These are phyloP conservation scores for Globisporangium lucens DNA, from an alignment of 352 stramenopile species.

Conservation along the genomic window DNA sequence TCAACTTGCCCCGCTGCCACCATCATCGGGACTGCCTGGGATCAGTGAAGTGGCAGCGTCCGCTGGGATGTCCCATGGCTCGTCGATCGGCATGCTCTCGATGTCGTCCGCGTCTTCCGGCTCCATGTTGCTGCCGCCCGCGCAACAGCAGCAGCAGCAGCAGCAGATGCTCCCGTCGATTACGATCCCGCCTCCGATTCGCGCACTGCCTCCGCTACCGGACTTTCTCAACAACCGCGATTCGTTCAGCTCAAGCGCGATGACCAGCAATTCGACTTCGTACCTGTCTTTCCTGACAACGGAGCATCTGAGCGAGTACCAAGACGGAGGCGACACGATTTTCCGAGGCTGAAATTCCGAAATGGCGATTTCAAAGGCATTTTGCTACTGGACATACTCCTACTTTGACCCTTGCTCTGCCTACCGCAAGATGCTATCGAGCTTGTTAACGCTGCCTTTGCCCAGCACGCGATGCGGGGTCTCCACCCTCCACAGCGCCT, in stretches of 20 bases:
- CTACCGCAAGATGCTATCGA: slow-evolving; percentile 76
- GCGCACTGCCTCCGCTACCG: slow-evolving; percentile 49
- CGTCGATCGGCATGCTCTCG: slow-evolving; percentile 19
- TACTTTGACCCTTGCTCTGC: not conserved
- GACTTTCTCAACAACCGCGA: slow-evolving; percentile 68
- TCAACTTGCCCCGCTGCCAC: slow-evolving; percentile 8
- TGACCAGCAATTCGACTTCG: slow-evolving; percentile 20
- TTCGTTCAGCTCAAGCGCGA: slow-evolving; percentile 44
- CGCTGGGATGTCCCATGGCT: not conserved
- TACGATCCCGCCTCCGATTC: slow-evolving; percentile 37
- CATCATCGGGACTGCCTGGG: slow-evolving; percentile 18
- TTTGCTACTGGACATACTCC: not conserved
- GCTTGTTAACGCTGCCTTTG: slow-evolving; percentile 80
- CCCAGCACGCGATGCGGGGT: slow-evolving; percentile 66
- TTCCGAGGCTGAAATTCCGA: slow-evolving; percentile 36
- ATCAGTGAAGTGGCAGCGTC: slow-evolving; percentile 16
- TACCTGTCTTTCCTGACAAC: slow-evolving; percentile 51
- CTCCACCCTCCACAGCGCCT: slow-evolving; percentile 72
- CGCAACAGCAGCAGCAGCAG: not conserved
- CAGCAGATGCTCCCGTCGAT: slow-evolving; percentile 45
- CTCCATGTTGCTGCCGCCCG: not conserved
- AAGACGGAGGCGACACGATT: slow-evolving; percentile 34
- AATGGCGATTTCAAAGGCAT: not conserved
- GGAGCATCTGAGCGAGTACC: slow-evolving; percentile 41
- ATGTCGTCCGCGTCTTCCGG: slow-evolving; percentile 16